A percentile compares a stretch with the other conserved stretches of the same genome.
These are phyloP conservation scores for Sugiyamaella smithiae DNA, from an alignment of 805 yeast species.

Conservation along the genomic window DNA sequence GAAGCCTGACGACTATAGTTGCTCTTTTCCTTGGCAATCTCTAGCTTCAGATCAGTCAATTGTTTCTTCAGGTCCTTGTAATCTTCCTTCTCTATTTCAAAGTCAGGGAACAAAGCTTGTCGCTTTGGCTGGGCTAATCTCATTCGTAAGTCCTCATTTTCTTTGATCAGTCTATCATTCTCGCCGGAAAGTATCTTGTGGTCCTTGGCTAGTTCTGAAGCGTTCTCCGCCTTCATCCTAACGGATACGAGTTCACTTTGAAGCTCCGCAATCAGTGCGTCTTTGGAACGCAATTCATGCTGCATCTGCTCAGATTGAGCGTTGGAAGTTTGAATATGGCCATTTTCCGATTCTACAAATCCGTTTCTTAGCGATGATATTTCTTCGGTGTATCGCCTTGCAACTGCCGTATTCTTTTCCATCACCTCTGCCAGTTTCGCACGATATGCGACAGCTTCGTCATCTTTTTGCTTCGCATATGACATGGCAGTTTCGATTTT, in stretches of 20 bases:
- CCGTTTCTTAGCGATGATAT: background rate
- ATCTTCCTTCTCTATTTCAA: background rate
- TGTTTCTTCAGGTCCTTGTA: too few species aligned
- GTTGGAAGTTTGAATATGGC: background rate
- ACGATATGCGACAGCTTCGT: constrained; percentile 15
- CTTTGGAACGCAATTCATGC: background rate
- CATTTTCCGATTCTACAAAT: background rate
- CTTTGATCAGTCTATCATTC: background rate
- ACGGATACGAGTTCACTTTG: background rate
- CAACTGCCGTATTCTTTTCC: constrained; percentile 12
- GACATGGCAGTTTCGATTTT: constrained; percentile 16
- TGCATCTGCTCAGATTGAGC: background rate
- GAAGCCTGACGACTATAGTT: background rate
- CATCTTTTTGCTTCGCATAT: constrained; percentile 17
- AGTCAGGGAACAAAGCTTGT: background rate
- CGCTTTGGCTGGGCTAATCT: background rate
- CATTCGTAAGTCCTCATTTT: background rate
- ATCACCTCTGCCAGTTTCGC: constrained; percentile 13
- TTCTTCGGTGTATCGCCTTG: constrained; percentile 12
- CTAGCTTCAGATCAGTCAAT: background rate
- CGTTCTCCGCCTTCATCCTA: constrained; percentile 8
- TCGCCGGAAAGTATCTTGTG: background rate
- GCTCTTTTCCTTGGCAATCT: background rate
- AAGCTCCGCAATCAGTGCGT: background rate
- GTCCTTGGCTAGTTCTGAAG: constrained; percentile 2